Percentiles rank a stretch among this genome's conserved stretches.
Conservation (phyloP, 768 basidiomycete species). For the Tephrocybe rancida region DNA sequence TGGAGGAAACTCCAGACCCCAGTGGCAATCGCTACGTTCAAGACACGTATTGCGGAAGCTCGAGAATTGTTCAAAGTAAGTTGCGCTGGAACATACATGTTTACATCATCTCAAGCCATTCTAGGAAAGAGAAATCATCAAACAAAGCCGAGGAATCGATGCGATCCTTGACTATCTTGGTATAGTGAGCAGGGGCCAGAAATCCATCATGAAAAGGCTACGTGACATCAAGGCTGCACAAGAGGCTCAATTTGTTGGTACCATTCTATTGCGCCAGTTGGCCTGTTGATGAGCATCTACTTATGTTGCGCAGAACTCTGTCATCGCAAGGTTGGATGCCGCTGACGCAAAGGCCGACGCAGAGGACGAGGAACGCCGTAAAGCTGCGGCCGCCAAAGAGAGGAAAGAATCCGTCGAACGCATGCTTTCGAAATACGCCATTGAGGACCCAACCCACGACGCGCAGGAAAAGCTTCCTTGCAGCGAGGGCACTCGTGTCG, state of each 20-base stretch:
- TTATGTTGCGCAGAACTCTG: background rate
- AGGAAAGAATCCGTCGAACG: background rate
- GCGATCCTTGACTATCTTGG: constrained; percentile 4
- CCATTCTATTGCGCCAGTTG: background rate
- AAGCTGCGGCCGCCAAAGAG: background rate
- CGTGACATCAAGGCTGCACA: background rate
- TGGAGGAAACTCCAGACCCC: background rate
- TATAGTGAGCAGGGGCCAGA: background rate
- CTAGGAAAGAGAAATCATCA: constrained; percentile 6
- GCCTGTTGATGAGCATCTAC: background rate
- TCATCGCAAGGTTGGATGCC: background rate
- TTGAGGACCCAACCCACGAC: constrained; percentile 12
- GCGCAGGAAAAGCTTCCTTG: constrained; percentile 19
- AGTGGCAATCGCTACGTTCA: constrained; percentile 3
- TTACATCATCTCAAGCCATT: background rate
- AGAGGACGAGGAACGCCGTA: background rate
- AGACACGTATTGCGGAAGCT: constrained; percentile 2
- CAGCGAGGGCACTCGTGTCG: constrained; percentile 12
- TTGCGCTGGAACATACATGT: background rate
- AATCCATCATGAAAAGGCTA: background rate
- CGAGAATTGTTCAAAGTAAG: constrained; percentile 7
- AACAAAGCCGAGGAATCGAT: constrained; percentile 6
- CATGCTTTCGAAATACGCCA: constrained; percentile 4
- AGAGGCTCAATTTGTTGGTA: background rate
- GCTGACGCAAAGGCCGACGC: background rate